Evolutionary conservation across 1,139 yeast species (phyloP), one percentile per base, ranked within the genome.

Genomic region (Geotrichum fermentans): DNA sequence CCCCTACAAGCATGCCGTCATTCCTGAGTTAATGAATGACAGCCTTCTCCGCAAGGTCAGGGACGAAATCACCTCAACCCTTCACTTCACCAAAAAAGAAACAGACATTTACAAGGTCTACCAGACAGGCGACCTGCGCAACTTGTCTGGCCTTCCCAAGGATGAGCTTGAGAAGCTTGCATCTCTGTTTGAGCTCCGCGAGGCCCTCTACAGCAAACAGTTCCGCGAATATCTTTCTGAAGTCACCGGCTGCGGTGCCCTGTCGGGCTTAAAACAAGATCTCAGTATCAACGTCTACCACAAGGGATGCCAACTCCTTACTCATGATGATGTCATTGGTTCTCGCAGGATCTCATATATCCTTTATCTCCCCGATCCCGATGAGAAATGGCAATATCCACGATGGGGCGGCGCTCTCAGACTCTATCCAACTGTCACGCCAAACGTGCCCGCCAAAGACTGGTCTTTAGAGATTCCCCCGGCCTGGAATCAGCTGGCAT

Each of bases 261-360:
- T 94, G 47, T 85, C 96, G 57, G 97, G 97, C 6, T 62, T 75
- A 30, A 88, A 88, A 64, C 90, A 95, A 33, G 99, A 94, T 65
- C 82, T 94, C 82, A 83, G 95, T 53, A 79, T 92, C 59, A 92
- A 92, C 63, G 82, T 95, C 1, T 94, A 94, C 68, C 83, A 85
- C 47, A 85, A 86, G 61, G 95, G 97, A 1, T 92, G 97, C 62
- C 99, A 94, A 68, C 71, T 94, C 55, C 73, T 94, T 53, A 88
- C 96, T 13, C 99, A 94, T 64, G 98, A 94, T 67, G 98, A 94
- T 67, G 98, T 94, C 28, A 92, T 94, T 65, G 98, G 98, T 0
- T 82, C 96, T 2, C 74, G 99, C 63, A 73, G 97, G 55, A 92
- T 94, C 35, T 86, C 96, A 58, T 94, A 89, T 61, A 94, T 94